phyloP scores from a whole-genome alignment of 257 asterid genomes.

The Leptodermis oblonga region DNA sequence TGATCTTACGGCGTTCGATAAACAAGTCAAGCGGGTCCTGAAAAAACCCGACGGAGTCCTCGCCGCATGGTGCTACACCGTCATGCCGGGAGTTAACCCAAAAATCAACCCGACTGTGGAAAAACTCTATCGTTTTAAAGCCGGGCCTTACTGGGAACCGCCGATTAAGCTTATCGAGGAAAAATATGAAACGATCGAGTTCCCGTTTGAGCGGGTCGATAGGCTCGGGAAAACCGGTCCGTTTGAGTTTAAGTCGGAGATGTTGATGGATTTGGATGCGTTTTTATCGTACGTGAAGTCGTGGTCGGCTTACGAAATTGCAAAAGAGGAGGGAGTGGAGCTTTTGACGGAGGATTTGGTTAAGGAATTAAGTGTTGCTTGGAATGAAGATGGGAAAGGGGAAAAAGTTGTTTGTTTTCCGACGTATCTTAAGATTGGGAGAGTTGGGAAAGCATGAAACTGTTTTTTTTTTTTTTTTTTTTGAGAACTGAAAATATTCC shows the following conservation, averaged over 20 bases:
- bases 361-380: constrained; percentile 40
- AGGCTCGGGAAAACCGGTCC: constrained; percentile 53
- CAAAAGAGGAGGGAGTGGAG: neutral
- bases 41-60: constrained; percentile 5
- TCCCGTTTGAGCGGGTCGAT: constrained; percentile 54
- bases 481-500: too few species aligned
- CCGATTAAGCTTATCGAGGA: constrained; percentile 37
- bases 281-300: constrained; percentile 33
- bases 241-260: constrained; percentile 41
- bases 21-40: constrained; percentile 2
- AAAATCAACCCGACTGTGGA: neutral
- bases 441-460: constrained; percentile 33
- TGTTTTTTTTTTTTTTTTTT: too few species aligned
- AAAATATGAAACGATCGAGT: constrained; percentile 50
- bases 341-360: constrained; percentile 38
- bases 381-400: constrained; percentile 52
- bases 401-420: constrained; percentile 49
- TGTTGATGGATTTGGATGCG: constrained; percentile 49
- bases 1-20: neutral
- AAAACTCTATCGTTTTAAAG: neutral
- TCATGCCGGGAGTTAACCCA: neutral
- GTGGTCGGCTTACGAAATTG: constrained; percentile 2
- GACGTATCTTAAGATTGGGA: constrained; percentile 66
- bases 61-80: constrained; percentile 8
- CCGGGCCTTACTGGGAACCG: constrained; percentile 45